A percentile compares a stretch with the other conserved stretches of the same genome.
Evolutionary conservation across 1,284 basidiomycete genomes (phyloP).

Genomic region (Fistulina hepatica): DNA sequence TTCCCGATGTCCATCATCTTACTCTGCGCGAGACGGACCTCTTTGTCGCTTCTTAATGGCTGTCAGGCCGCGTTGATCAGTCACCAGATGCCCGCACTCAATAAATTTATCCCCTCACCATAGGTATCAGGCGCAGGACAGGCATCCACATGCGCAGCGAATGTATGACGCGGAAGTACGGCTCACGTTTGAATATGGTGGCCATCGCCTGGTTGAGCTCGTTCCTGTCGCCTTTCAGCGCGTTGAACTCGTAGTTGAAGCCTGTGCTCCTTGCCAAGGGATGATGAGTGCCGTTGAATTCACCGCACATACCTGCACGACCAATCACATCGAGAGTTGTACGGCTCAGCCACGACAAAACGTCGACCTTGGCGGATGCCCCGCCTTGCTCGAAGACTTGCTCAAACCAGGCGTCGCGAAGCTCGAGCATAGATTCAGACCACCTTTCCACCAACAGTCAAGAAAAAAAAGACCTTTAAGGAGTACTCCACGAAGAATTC

Average conservation of each 20-base stretch:
- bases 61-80: not conserved
- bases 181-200: constrained; percentile 27
- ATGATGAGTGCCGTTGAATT: not conserved
- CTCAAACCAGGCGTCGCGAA: constrained; percentile 34
- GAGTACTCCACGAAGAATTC: constrained; percentile 33
- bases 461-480: constrained; percentile 26
- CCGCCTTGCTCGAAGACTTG: constrained; percentile 21
- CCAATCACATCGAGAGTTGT: constrained; percentile 63
- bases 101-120: not conserved
- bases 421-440: constrained; percentile 20
- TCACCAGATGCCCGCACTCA: not conserved
- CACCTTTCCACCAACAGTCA: not conserved
- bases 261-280: constrained; percentile 23
- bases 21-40: constrained; percentile 1
- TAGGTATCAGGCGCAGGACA: constrained; percentile 24
- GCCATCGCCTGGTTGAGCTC: constrained; percentile 42
- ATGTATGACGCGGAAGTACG: constrained; percentile 19
- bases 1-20: constrained; percentile 28
- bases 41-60: not conserved
- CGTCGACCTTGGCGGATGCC: constrained; percentile 30
- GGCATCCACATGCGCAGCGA: constrained; percentile 29
- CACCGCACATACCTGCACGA: constrained; percentile 35
- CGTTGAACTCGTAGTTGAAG: constrained; percentile 58
- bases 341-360: constrained; percentile 43
- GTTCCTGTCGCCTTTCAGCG: constrained; percentile 31